These are phyloP conservation scores for Candida parachauliodes DNA, from an alignment of 805 yeast species.

Conservation along the genomic window DNA sequence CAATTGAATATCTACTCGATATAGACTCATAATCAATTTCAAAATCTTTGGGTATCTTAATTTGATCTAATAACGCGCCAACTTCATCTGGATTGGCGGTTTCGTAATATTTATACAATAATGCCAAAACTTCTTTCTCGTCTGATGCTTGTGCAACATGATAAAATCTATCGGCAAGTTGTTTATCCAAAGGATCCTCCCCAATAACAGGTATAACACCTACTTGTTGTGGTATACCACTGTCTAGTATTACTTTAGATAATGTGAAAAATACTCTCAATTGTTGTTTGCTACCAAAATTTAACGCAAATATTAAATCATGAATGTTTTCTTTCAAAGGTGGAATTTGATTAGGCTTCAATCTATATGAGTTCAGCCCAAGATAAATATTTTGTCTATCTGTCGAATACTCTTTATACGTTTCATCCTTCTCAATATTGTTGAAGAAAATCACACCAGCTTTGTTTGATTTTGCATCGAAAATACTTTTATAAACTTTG, in stretches of 20 bases:
- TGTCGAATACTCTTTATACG: slow-evolving; percentile 44
- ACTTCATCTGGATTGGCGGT: slow-evolving; percentile 22
- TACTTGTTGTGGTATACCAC: slow-evolving; percentile 70
- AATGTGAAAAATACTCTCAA: slow-evolving; percentile 48
- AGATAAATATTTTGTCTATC: slow-evolving; percentile 46
- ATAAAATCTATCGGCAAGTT: slow-evolving; percentile 30
- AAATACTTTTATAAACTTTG: slow-evolving; percentile 25
- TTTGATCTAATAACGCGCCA: slow-evolving; percentile 17
- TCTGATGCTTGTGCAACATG: slow-evolving; percentile 28
- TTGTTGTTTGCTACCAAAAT: slow-evolving; percentile 52
- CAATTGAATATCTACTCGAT: slow-evolving; percentile 31
- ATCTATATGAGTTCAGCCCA: slow-evolving; percentile 12
- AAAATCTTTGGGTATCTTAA: slow-evolving; percentile 16
- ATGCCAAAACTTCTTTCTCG: slow-evolving; percentile 34
- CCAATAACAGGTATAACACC: slow-evolving; percentile 71
- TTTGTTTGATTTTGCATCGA: slow-evolving; percentile 11
- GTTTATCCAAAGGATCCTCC: slow-evolving; percentile 22
- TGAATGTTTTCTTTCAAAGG: slow-evolving; percentile 69
- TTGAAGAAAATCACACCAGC: slow-evolving; percentile 65
- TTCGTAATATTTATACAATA: slow-evolving; percentile 35
- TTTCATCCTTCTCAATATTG: slow-evolving; percentile 63
- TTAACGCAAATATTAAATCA: slow-evolving; percentile 66
- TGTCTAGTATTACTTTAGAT: slow-evolving; percentile 46
- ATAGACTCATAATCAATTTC: slow-evolving; percentile 18
- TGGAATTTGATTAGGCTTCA: slow-evolving; percentile 61